Base-by-base conservation (phyloP, 2,329 filamentous ascomycete genomes). In the Cryphonectria nitschkei region DNA sequence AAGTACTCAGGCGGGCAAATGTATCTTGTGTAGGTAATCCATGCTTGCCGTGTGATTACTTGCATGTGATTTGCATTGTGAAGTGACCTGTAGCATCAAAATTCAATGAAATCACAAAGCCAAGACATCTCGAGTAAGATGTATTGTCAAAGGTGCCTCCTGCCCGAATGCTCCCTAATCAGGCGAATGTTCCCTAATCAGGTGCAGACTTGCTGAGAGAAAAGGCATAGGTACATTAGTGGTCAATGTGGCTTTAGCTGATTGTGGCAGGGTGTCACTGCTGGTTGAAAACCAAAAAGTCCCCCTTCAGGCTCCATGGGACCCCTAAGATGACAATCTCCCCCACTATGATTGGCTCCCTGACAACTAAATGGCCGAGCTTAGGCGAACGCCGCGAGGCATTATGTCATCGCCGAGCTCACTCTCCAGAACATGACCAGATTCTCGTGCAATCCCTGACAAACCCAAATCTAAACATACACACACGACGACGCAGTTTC, bases 301-400 rank as follows among this genome's bases (percentile, higher is more conserved):
- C 26, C 54, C 26, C 54, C 54, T 29, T 29, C n/a, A 56, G 46
- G 52, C 22, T 14, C 6, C 26, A 16, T 16, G 26, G 26, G 14
- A 13, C 54, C 54, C 54, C 26, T 29, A 8, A 11, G 61, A 64
- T 81, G 77, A 81, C 75, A 77, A 81, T 81, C 79, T 70, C 73
- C 65, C 19, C 22, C 16, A 1, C 19, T 65, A 66, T 80, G 76
- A 83, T 83, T 83, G 81, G 82, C 71, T 76, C 80, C 22, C 26
- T 22, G 78, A 78, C 72, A 68, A 72, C 39, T 22, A 6, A 75
- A 1, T 68, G 46, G 75, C 79, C 80, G 65, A 67, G 39, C 19
- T 60, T 67, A 67, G 81, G 74, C 70, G 52, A 65, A n/a, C 34
- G 32, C 43, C 52, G 41, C 37, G 9, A 34, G 61, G 29, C 34